Evolutionary conservation across 306 rosid species (phyloP).

Genomic region (Astragalus glycyphyllos): DNA sequence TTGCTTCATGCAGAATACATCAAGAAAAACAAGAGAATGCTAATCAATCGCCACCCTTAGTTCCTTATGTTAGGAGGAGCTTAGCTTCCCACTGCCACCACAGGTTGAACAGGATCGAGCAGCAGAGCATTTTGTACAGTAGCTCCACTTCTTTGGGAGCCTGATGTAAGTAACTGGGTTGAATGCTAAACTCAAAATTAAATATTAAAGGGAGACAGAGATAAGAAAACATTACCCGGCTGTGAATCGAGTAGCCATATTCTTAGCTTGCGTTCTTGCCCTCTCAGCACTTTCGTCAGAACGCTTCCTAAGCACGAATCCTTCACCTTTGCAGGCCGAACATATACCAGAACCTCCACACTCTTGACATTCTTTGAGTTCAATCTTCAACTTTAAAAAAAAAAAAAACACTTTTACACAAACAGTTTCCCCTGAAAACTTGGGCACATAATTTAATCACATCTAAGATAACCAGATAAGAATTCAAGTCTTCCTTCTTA

Average conservation of each 20-base stretch:
- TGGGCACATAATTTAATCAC: constrained; percentile 1
- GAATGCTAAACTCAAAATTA: constrained; percentile 30
- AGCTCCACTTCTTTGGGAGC: constrained; percentile 99
- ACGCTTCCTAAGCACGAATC: constrained; percentile 80
- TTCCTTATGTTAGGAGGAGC: constrained; percentile 42
- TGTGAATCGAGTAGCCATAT: constrained; percentile 88
- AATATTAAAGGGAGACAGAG: constrained; percentile 22
- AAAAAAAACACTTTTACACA: constrained; percentile 17
- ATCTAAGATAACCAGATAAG: background rate
- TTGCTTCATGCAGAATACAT: constrained; percentile 14
- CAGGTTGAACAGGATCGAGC: constrained; percentile 76
- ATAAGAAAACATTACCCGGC: constrained; percentile 59
- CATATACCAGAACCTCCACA: constrained; percentile 93
- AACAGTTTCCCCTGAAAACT: constrained; percentile 38
- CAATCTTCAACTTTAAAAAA: constrained; percentile 55
- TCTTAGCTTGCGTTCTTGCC: constrained; percentile 73
- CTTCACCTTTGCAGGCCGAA: constrained; percentile 94
- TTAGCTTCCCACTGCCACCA: constrained; percentile 81
- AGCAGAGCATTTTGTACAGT: constrained; percentile 89
- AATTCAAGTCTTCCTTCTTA: constrained; percentile 1
- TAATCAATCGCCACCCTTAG: constrained; percentile 32
- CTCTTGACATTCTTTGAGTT: constrained; percentile 62
- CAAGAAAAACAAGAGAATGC: background rate
- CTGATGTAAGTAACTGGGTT: constrained; percentile 49
- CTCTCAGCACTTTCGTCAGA: constrained; percentile 76